phyloP scores from a whole-genome alignment of 164 flowering plant species.

The Vitis amurensis region DNA sequence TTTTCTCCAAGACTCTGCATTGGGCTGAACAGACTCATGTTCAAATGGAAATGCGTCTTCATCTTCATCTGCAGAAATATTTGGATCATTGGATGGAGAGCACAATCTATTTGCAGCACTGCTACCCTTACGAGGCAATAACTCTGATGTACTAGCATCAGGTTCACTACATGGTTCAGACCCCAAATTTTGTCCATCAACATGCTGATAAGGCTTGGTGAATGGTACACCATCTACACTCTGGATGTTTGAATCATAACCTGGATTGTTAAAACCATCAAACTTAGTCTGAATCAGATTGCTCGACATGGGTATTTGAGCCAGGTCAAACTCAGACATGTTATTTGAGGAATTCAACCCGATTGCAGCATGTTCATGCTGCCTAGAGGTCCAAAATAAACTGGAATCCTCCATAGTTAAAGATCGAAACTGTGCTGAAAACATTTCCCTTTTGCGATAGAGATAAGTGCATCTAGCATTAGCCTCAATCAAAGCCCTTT shows the following conservation, averaged over 20 bases:
- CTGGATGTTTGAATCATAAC: constrained; percentile 30
- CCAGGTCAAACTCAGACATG: constrained; percentile 22
- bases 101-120: constrained; percentile 25
- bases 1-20: constrained; percentile 17
- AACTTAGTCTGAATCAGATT: constrained; percentile 27
- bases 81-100: constrained; percentile 41
- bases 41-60: constrained; percentile 38
- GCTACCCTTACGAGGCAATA: constrained; percentile 31
- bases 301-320: constrained; percentile 26
- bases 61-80: constrained; percentile 52
- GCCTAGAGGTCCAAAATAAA: constrained; percentile 38
- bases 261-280: constrained; percentile 27
- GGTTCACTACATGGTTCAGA: constrained; percentile 61
- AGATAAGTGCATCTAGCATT: constrained; percentile 64
- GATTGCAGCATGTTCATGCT: constrained; percentile 27
- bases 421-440: constrained; percentile 53
- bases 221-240: constrained; percentile 23
- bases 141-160: constrained; percentile 58
- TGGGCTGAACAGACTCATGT: constrained; percentile 24
- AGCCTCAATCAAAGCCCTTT: constrained; percentile 75
- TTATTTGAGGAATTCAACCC: constrained; percentile 25
- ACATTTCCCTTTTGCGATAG: constrained; percentile 60
- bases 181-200: constrained; percentile 35
- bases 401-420: constrained; percentile 49
- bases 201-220: constrained; percentile 15